These are phyloP conservation scores for Cryomyces minteri DNA, from an alignment of 495 filamentous ascomycete genomes.

Conservation along the genomic window DNA sequence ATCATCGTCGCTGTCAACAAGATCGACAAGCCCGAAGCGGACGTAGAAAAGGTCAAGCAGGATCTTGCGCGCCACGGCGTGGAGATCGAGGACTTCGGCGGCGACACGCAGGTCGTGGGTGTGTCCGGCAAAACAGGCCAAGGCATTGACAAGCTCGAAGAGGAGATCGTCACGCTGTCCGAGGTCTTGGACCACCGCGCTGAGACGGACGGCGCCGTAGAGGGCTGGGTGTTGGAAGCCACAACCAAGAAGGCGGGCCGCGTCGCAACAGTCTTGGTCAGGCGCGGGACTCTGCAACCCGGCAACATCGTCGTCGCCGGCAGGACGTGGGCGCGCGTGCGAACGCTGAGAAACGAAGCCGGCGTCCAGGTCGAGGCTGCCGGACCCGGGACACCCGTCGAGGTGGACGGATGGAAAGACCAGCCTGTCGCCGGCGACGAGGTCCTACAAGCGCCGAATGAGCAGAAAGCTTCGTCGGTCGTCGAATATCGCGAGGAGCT, in stretches of 20 bases:
- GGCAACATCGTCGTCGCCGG: slow-evolving; percentile 85
- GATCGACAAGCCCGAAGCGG: slow-evolving; percentile 69
- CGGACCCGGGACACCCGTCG: slow-evolving; percentile 76
- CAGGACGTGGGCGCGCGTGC: slow-evolving; percentile 63
- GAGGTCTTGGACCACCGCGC: slow-evolving; percentile 85
- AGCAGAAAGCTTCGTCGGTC: slow-evolving; percentile 66
- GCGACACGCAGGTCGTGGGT: slow-evolving; percentile 77
- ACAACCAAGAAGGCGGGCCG: slow-evolving; percentile 73
- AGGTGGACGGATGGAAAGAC: slow-evolving; percentile 87
- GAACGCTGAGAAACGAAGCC: slow-evolving; percentile 69
- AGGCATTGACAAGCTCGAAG: slow-evolving; percentile 85
- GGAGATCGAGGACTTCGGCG: slow-evolving; percentile 87
- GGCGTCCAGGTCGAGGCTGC: slow-evolving; percentile 52
- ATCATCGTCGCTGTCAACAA: slow-evolving; percentile 99
- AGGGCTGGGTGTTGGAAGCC: slow-evolving; percentile 93
- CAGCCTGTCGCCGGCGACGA: slow-evolving; percentile 79
- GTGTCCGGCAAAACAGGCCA: slow-evolving; percentile 88
- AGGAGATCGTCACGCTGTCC: slow-evolving; percentile 62
- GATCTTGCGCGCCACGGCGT: slow-evolving; percentile 75
- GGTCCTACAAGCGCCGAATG: slow-evolving; percentile 62
- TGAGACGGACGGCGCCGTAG: slow-evolving; percentile 53
- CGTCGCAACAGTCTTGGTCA: slow-evolving; percentile 75
- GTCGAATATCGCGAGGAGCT: slow-evolving; percentile 54
- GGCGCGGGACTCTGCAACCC: slow-evolving; percentile 61
- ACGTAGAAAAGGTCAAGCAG: slow-evolving; percentile 65